phyloP scores from a whole-genome alignment of 768 basidiomycete species.

The Lactarius akahatsu region DNA sequence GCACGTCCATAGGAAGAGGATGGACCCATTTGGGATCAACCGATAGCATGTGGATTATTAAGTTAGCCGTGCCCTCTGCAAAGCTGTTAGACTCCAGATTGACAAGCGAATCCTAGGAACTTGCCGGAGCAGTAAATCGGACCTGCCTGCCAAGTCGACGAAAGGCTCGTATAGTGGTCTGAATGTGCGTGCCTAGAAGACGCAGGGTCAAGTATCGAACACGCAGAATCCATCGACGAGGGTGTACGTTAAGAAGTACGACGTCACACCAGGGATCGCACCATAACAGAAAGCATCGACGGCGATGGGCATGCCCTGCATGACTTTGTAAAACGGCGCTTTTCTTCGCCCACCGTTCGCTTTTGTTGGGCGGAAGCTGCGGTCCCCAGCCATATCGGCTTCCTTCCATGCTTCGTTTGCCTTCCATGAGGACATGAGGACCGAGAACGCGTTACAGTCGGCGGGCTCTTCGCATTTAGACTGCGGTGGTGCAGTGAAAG shows the following conservation, averaged over 20 bases:
- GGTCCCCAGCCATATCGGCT: conserved; percentile 55
- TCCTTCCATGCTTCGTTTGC: conserved; percentile 87
- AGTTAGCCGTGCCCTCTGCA: conserved; percentile 77
- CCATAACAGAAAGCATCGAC: conserved; percentile 98
- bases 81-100: background rate
- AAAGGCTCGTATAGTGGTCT: conserved; percentile 93
- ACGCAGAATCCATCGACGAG: background rate
- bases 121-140: conserved; percentile 90
- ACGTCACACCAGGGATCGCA: conserved; percentile 80
- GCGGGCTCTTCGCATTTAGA: conserved; percentile 11
- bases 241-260: conserved; percentile 86
- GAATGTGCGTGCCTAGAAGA: conserved; percentile 86
- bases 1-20: conserved; percentile 76
- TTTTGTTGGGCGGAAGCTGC: conserved; percentile 46
- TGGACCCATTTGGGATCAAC: conserved; percentile 90
- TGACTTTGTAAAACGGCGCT: conserved; percentile 93
- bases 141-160: conserved; percentile 83
- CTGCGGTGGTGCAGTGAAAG: conserved; percentile 26
- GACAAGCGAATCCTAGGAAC: conserved; percentile 15
- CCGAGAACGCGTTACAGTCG: conserved; percentile 58
- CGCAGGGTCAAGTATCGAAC: background rate
- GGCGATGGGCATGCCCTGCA: conserved; percentile 97
- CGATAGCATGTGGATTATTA: conserved; percentile 87
- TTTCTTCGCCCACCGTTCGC: conserved; percentile 56
- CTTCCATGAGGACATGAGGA: conserved; percentile 84